Base-by-base conservation (phyloP, 2,329 filamentous ascomycete genomes). In the Spiromastix sp. region DNA sequence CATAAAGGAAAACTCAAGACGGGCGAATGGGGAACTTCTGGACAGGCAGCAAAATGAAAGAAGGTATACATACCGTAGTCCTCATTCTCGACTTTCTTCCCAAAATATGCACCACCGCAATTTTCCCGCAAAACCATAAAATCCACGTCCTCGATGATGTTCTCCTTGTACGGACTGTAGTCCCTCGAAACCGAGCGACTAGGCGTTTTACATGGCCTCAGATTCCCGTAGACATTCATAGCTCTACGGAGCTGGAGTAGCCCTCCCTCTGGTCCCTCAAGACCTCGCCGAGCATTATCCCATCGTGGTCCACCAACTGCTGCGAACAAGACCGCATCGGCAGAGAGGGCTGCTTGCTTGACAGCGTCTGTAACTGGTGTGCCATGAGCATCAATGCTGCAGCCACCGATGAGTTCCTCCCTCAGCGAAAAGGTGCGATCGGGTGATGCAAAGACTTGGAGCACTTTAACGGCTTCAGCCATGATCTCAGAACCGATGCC, bases 281-380 rank as follows among this genome's bases (percentile, higher is more conserved):
- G 65, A 43, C 82, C 83, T 17, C 45, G 46, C 8, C 57, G 51
- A 12, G 48, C 45, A 32, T 82, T 85, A 46, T 86, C 85, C 85
- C 85, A 94, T 81, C 94, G 75, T 11, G 87, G 86, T 2, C 87
- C 87, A 41, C 87, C 86, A 47, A 94, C 89, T 48, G 85, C 83
- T 39, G 85, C 86, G 41, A 95, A 79, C 33, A 94, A 77, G 30
- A 94, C 80, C 5, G 86, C 87, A 56, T 93, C 81, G 39, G 85
- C 84, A 24, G 71, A 64, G 54, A 89, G 83, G 44, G 84, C 84
- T 15, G 84, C 85, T 5, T 68, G 66, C 49, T 93, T 81, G 41
- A 85, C 82, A 49, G 79, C 72, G 46, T 86, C 76, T 21, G 85
- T 91, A 37, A 94, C 69, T 16, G 86, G 74, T 33, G 67, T 71